Base-by-base conservation (phyloP, 2,329 filamentous ascomycete species). In the Chaetomiaceae sp. region DNA sequence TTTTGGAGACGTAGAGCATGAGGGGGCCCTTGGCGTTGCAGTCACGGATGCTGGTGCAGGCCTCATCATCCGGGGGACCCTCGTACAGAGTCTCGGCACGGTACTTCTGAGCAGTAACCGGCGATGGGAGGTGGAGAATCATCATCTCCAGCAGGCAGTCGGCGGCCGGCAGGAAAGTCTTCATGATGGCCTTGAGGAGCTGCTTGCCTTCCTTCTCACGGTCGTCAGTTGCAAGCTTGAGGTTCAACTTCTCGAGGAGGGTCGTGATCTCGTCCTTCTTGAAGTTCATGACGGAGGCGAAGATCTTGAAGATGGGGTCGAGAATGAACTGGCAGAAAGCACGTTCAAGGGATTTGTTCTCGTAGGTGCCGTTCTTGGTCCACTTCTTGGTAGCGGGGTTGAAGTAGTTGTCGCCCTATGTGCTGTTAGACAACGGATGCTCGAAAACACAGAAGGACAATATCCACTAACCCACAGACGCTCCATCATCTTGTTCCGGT, bases 1-100 rank as follows among this genome's bases (percentile, higher is more conserved):
- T 99, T 90, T 99, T 99, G 76, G 94, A 99, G 75, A 99, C 91
- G 88, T 99, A 99, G 66, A 97, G 83, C 94, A 99, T 99, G 77
- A 99, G 94, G 69, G 92, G 89, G 74, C 84, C 94, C 82, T 96
- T 95, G 76, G 92, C 82, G 75, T 99, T 90, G 75, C 94, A 97
- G 83, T 97, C 90, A 69, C 91, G 91, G 84, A 99, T 96, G 84
- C 86, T 90, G 73, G 96, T 88, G 79, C 88, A 91, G 67, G 86
- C 85, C 75, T 90, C 87, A 68, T 99, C 94, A 72, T 99, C 94
- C 56, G 79, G 70, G 67, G 94, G 94, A 83, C 94, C 94, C 83
- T 99, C 94, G 81, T 99, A 99, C 64, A 99, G 84, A 72, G 91
- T 96, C 85, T 97, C 94, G 69, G 83, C 87, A 87, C 94, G 94